Evolutionary conservation across 1,284 basidiomycete species (phyloP).

Genomic region (Stereum hirsutum): DNA sequence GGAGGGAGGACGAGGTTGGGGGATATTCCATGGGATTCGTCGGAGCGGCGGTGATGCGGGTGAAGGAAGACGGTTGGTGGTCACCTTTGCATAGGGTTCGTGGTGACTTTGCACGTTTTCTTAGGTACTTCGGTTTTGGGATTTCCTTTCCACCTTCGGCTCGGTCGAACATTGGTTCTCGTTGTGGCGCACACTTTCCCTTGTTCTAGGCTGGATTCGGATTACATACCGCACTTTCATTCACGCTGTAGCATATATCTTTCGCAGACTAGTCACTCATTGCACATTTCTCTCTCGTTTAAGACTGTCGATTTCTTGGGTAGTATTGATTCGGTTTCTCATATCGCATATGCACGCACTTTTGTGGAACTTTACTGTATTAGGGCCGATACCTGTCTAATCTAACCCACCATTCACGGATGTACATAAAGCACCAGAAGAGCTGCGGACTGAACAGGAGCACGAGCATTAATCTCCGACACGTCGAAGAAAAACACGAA

Average conservation of each 20-base stretch:
- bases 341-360: neutral
- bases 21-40: constrained; percentile 40
- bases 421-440: neutral
- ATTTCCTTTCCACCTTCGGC: neutral
- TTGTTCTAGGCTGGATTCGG: neutral
- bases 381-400: constrained; percentile 4
- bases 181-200: too few species aligned
- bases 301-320: too few species aligned
- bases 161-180: neutral
- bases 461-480: neutral
- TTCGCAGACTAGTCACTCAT: neutral
- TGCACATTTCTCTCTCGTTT: too few species aligned
- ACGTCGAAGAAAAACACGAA: neutral
- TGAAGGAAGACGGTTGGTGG: neutral
- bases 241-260: neutral
- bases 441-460: neutral
- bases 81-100: neutral
- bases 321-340: too few species aligned
- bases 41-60: constrained; percentile 9
- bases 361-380: constrained; percentile 6
- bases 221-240: neutral
- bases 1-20: constrained; percentile 32
- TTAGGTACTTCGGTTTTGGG: neutral
- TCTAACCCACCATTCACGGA: constrained; percentile 1
- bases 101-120: too few species aligned